These are phyloP conservation scores for Stemphylium lycopersici DNA, from an alignment of 2,329 filamentous ascomycete species.

Conservation along the genomic window DNA sequence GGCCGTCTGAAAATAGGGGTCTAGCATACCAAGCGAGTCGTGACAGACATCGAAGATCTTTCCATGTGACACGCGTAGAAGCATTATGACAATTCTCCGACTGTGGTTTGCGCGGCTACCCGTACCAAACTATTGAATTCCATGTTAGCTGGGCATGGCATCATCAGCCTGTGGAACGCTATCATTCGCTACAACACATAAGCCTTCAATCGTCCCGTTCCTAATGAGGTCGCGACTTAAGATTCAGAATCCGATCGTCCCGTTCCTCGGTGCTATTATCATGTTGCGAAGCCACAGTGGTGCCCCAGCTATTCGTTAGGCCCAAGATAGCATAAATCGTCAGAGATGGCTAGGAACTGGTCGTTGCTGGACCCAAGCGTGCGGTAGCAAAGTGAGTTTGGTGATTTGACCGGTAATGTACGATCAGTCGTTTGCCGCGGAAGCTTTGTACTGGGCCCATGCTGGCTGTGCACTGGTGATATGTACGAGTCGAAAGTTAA, in stretches of 20 bases:
- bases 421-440: neutral
- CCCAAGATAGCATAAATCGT: neutral
- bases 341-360: neutral
- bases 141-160: no score
- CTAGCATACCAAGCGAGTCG: no score
- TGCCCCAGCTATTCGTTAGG: neutral
- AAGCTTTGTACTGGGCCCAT: neutral
- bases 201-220: no score
- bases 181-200: no score
- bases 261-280: constrained; percentile 4
- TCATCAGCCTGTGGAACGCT: no score
- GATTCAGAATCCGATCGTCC: neutral
- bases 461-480: constrained; percentile 4
- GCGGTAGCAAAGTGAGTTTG: constrained; percentile 1
- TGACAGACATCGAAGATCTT: no score
- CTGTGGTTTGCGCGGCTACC: no score
- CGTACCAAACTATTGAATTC: no score
- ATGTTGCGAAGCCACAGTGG: constrained; percentile 3
- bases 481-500: neutral
- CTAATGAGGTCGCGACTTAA: no score
- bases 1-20: no score
- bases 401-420: neutral
- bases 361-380: constrained; percentile 1
- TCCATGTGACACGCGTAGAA: no score
- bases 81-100: no score